Percentiles rank a stretch among this genome's conserved stretches.
Conservation (phyloP, 768 basidiomycete species). For the Boletus sensibilis region DNA sequence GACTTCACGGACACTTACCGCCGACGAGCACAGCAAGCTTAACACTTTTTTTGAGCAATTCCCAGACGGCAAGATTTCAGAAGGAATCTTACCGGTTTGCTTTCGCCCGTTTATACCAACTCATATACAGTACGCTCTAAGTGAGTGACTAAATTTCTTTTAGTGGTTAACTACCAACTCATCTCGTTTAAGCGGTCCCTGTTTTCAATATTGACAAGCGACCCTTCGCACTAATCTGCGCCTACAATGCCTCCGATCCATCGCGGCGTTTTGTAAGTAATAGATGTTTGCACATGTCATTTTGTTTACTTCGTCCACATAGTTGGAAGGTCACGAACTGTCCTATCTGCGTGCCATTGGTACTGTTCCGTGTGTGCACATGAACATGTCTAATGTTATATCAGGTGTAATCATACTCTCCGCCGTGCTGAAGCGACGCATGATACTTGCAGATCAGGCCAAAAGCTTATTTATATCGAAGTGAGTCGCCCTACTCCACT, state of each 20-base stretch:
- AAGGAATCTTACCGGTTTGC: conserved; percentile 80
- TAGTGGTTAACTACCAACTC: conserved; percentile 4
- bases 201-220: conserved; percentile 92
- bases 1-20: conserved; percentile 54
- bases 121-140: conserved; percentile 83
- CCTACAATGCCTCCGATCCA: conserved; percentile 83
- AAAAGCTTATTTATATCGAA: conserved; percentile 92
- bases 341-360: conserved; percentile 92
- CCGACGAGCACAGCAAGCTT: conserved; percentile 72
- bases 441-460: conserved; percentile 93
- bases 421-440: conserved; percentile 86
- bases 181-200: conserved; percentile 64
- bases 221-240: conserved; percentile 87
- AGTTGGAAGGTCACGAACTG: conserved; percentile 87
- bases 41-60: conserved; percentile 74
- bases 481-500: conserved; percentile 39
- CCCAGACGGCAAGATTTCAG: conserved; percentile 85
- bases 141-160: conserved; percentile 44
- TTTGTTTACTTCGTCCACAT: conserved; percentile 11
- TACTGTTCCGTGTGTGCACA: conserved; percentile 20
- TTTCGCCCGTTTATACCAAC: conserved; percentile 79
- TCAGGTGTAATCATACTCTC: conserved; percentile 88
- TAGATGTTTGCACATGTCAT: neutral
- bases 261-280: conserved; percentile 72
- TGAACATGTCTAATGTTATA: conserved; percentile 3